Conservation (phyloP, 306 rosid species). For the Sindora glabra region DNA sequence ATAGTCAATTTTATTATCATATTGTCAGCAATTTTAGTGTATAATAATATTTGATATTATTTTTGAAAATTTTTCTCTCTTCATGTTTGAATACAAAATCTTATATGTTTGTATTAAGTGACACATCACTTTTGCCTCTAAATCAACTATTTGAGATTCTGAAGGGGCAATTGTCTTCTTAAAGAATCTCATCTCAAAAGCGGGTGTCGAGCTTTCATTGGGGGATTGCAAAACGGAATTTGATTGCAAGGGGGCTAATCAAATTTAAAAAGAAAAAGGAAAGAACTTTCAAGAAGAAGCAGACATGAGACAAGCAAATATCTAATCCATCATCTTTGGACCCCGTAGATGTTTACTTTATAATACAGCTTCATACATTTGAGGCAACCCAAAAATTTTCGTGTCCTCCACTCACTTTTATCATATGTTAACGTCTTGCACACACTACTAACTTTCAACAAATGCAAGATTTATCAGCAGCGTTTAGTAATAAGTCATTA, state of each 20-base stretch:
- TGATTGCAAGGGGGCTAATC: conserved; percentile 50
- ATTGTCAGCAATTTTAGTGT: too few species aligned
- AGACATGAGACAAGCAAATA: conserved; percentile 18
- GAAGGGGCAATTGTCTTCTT: conserved; percentile 26
- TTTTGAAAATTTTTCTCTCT: too few species aligned
- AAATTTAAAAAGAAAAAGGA: too few species aligned
- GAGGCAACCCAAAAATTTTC: conserved; percentile 8
- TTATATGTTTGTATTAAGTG: too few species aligned
- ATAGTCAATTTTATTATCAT: conserved; percentile 62
- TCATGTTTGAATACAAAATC: too few species aligned
- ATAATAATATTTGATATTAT: too few species aligned
- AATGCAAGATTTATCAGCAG: too few species aligned
- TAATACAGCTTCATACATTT: conserved; percentile 1
- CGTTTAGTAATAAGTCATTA: too few species aligned
- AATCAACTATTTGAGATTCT: conserved; percentile 47
- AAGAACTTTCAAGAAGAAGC: conserved; percentile 11
- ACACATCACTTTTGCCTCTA: conserved; percentile 43
- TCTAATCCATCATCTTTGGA: conserved; percentile 24
- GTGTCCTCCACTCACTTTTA: conserved; percentile 6
- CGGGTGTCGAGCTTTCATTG: conserved; percentile 8
- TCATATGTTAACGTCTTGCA: too few species aligned
- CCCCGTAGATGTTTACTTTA: conserved; percentile 13
- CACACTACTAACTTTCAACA: too few species aligned
- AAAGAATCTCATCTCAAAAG: conserved; percentile 27
- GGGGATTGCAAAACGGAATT: conserved; percentile 24